Evolutionary conservation across 164 flowering plant genomes (phyloP), one percentile per base, ranked within the genome.

Genomic region (Liquidambar formosana): DNA sequence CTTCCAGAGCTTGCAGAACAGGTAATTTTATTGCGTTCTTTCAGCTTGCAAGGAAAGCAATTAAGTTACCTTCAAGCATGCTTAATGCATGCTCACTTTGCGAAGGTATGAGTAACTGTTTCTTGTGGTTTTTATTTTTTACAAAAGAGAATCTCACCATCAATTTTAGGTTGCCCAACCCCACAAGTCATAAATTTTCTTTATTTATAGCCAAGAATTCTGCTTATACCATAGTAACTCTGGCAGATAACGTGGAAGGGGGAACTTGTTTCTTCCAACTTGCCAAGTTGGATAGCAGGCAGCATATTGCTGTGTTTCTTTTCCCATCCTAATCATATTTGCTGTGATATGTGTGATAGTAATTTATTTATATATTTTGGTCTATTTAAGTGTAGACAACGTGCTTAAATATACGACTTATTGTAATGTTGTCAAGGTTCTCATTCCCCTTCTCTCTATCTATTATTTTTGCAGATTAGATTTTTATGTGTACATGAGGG

Each of bases 31-130:
- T 93, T 75, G 89, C 94, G 56, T 93, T 96, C 86, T 96, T 96
- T 75, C 86, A 93, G 64, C 93, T 86, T 76, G 97, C 89, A 44
- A 83, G 87, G 73, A 92, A 83, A 75, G 95, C 98, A n/a, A n/a
- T n/a, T n/a, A 13, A 89, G 88, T 61, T 96, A 96, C 71, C 94
- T 93, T 70, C 98, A 96, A 80, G 96, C 99, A 70, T 96, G 99
- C 78, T 68, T 96, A 76, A 96, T 96, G 97, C 98, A 96, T 83
- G 99, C 99, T 60, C 99, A 93, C 82, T 96, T 96, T 78, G 70
- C 96, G 14, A 96, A 96, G 99, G 99, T 96, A 85, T 70, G 67
- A 8, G 8, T 64, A 54, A 45, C 45, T 15, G 22, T 13, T 59
- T 1, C 51, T 18, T 65, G 10, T 43, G 10, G 14, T 54, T 53